Evolutionary conservation across 345 rosid genomes (phyloP), one percentile per base, ranked within the genome.

Genomic region (Syzygium aqueum): DNA sequence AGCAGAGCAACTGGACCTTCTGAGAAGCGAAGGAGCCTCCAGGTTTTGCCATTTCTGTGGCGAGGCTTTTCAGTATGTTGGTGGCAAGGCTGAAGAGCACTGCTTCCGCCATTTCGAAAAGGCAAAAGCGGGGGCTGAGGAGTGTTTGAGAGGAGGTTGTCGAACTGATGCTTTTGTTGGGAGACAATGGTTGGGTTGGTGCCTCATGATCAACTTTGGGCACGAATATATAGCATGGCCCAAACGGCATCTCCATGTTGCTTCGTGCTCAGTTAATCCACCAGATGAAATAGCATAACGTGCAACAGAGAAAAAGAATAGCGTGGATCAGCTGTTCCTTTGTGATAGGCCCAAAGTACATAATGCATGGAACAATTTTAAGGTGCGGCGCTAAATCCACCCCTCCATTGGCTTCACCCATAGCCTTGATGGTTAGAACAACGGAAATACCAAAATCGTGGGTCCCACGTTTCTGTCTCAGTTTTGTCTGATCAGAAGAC

Each of bases 71-170:
- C 11, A 65, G 77, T 65, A 65, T 7, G 11, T 0, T 5, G 2
- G 0, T 65, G 40, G 77, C 1, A 4, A 65, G 2, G 40, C 0
- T 7, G 40, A 2, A 65, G 5, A 65, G 40, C 2, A 1, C 40
- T 15, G 40, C 40, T 65, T 65, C 77, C 0, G 40, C 77, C 77
- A 65, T 63, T 28, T 63, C 77, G 40, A 28, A 22, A 63, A 14
- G 40, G 40, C 37, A 63, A 15, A 15, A 63, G 40, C 21, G 0
- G 21, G 77, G 77, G 77, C 0, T 15, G 0, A 63, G 77, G 1
- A 63, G 77, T 14, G 77, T 0, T 28, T 7, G 0, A 28, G 77
- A 63, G 28, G 28, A 57, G 14, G 6, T 25, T 25, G 28, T 14
- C 10, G 63, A 0, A 28, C 0, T 57, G n/a, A n/a, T n/a, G n/a